These are phyloP conservation scores for Irpex lacteus DNA, from an alignment of 1,284 basidiomycete species.

Conservation along the genomic window DNA sequence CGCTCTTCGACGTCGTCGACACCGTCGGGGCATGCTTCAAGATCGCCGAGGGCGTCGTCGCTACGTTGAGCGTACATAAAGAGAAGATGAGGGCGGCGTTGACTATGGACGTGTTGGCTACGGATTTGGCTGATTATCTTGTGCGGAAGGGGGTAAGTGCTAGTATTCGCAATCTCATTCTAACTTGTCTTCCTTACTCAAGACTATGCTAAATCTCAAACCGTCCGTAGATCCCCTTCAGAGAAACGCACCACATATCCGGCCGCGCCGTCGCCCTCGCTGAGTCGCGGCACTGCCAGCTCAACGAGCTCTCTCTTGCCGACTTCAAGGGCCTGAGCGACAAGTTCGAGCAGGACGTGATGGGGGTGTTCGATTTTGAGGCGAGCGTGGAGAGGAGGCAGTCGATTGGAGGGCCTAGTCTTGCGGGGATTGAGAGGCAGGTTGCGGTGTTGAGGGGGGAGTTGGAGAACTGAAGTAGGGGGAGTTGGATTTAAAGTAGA, in stretches of 20 bases:
- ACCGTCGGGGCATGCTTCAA: slow-evolving; percentile 87
- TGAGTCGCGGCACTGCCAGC: slow-evolving; percentile 77
- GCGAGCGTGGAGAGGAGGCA: slow-evolving; percentile 92
- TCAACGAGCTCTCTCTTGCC: slow-evolving; percentile 77
- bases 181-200: slow-evolving; percentile 1
- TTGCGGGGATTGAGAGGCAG: slow-evolving; percentile 84
- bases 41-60: slow-evolving; percentile 93
- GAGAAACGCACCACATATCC: slow-evolving; percentile 98
- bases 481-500: too few relatives aligned
- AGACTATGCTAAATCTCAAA: neutral
- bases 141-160: slow-evolving; percentile 90
- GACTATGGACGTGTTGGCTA: slow-evolving; percentile 97
- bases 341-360: slow-evolving; percentile 83
- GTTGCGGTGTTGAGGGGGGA: slow-evolving; percentile 64
- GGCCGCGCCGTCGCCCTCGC: slow-evolving; percentile 94
- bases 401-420: slow-evolving; percentile 90
- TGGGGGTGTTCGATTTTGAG: slow-evolving; percentile 88
- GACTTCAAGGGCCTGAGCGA: slow-evolving; percentile 79
- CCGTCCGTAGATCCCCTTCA: slow-evolving; percentile 75
- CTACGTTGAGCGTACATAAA: slow-evolving; percentile 85
- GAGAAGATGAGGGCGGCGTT: slow-evolving; percentile 89
- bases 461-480: slow-evolving; percentile 25
- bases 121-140: slow-evolving; percentile 96
- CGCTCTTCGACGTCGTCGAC: slow-evolving; percentile 92
- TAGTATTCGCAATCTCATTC: neutral